These are phyloP conservation scores for Pyrenochaeta sp. DNA, from an alignment of 2,329 filamentous ascomycete species.

Conservation along the genomic window DNA sequence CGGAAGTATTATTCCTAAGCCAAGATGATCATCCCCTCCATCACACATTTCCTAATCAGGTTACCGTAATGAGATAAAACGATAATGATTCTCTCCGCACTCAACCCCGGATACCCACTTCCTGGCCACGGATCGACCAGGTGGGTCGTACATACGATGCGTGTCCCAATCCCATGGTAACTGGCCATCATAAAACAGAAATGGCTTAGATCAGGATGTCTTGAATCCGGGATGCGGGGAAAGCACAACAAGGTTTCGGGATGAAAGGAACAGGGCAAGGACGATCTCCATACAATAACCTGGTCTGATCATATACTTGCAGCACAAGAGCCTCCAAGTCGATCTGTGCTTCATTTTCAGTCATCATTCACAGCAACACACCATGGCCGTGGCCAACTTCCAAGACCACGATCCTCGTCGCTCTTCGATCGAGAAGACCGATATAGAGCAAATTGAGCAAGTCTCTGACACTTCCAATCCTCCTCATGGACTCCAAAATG, in stretches of 20 bases:
- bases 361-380: neutral
- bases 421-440: conserved; percentile 25
- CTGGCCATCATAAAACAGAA: neutral
- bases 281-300: neutral
- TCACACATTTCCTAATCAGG: neutral
- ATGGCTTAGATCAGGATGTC: neutral
- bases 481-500: conserved; percentile 10
- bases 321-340: conserved; percentile 1
- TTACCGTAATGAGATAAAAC: neutral
- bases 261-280: neutral
- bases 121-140: too few relatives aligned
- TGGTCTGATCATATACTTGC: neutral
- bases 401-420: conserved; percentile 3
- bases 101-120: conserved; percentile 6
- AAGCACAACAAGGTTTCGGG: neutral
- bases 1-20: neutral
- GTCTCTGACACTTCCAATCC: conserved; percentile 7
- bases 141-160: too few relatives aligned
- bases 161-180: too few relatives aligned
- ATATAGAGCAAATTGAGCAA: conserved; percentile 27
- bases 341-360: neutral
- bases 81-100: conserved; percentile 1
- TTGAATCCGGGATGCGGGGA: conserved; percentile 1
- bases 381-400: conserved; percentile 19
- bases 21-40: neutral